These are phyloP conservation scores for Yamadazyma dendronema DNA, from an alignment of 1,139 yeast species.

Conservation along the genomic window DNA sequence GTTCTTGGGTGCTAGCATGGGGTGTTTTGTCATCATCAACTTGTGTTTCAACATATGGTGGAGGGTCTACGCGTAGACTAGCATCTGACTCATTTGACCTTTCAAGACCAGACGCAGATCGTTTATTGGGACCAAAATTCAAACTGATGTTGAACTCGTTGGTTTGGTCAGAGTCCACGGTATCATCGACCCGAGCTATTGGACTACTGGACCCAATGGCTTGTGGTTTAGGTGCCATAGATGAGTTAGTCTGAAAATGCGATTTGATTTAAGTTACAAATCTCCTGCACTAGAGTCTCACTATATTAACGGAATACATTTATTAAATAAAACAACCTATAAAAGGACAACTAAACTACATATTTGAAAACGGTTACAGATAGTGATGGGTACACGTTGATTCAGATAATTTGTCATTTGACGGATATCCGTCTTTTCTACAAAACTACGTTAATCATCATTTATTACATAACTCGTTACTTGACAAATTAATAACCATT, in stretches of 20 bases:
- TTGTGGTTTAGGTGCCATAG: not conserved
- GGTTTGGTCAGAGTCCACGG: conserved; percentile 9
- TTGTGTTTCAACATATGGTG: conserved; percentile 1
- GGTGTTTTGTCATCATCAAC: not conserved
- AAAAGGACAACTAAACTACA: no score
- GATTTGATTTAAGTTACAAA: no score
- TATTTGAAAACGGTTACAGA: no score
- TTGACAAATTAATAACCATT: not conserved
- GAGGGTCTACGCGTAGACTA: no score
- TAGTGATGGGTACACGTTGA: no score
- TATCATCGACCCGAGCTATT: not conserved
- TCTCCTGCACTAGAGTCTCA: no score
- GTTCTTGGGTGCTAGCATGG: not conserved
- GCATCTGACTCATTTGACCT: no score
- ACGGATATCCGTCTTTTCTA: not conserved
- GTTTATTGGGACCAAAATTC: conserved; percentile 18
- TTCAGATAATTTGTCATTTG: not conserved
- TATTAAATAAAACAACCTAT: no score
- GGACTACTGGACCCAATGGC: conserved; percentile 5
- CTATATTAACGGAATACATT: not conserved
- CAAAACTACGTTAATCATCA: not conserved
- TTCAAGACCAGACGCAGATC: no score
- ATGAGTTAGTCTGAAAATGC: not conserved
- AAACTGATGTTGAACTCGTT: conserved; percentile 20
- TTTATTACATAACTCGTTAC: not conserved